These are phyloP conservation scores for Cladophialophora exuberans DNA, from an alignment of 2,329 filamentous ascomycete genomes.

Conservation along the genomic window DNA sequence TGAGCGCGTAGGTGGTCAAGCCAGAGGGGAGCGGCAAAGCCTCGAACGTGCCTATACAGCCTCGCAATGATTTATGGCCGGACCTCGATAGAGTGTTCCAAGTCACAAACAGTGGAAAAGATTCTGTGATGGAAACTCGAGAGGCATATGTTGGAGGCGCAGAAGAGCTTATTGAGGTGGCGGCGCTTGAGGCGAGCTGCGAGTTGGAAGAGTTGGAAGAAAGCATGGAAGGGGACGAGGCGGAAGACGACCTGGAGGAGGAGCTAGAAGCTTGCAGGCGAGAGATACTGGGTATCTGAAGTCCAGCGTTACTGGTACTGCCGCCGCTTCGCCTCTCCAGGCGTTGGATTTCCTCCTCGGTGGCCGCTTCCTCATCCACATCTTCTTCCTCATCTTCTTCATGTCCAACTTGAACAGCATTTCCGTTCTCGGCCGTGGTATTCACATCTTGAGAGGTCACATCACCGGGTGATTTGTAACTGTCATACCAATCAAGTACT, in stretches of 20 bases:
- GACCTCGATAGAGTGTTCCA: constrained; percentile 77
- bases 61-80: constrained; percentile 72
- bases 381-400: constrained; percentile 42
- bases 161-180: constrained; percentile 52
- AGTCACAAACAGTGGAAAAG: constrained; percentile 85
- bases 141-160: constrained; percentile 44
- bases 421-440: constrained; percentile 23
- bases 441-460: constrained; percentile 6
- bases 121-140: constrained; percentile 41
- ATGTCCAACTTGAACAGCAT: constrained; percentile 31
- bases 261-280: constrained; percentile 31
- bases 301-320: constrained; percentile 17
- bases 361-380: constrained; percentile 31
- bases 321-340: constrained; percentile 24
- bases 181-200: constrained; percentile 45
- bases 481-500: constrained; percentile 70
- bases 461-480: constrained; percentile 46
- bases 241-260: constrained; percentile 38
- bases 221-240: constrained; percentile 45
- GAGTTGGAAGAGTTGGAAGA: constrained; percentile 52
- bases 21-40: constrained; percentile 72
- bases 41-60: constrained; percentile 96
- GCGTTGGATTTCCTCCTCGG: constrained; percentile 21
- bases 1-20: constrained; percentile 78
- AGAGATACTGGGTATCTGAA: constrained; percentile 36